Conservation (phyloP, 2,329 filamentous ascomycete species). For the Sclerotinia nivalis region DNA sequence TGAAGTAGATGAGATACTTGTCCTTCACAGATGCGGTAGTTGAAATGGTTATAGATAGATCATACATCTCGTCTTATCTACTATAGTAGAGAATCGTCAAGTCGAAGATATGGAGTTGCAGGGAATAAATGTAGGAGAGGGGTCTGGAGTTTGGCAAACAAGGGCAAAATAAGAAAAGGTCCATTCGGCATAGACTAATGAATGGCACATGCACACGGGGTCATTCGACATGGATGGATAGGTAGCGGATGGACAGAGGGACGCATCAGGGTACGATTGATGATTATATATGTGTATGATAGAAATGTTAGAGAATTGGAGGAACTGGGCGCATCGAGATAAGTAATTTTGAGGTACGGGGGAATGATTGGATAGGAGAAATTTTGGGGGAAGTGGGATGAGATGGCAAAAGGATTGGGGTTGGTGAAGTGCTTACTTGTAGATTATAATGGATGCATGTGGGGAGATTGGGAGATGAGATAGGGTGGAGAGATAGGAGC, state of each 20-base stretch:
- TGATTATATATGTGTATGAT: conserved; percentile 16
- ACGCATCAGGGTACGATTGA: neutral
- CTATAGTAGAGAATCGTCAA: neutral
- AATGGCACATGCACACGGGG: neutral
- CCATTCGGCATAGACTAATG: neutral
- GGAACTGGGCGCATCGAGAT: neutral
- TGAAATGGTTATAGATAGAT: neutral
- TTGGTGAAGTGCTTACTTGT: neutral
- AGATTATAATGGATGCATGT: neutral
- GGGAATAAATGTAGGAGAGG: neutral
- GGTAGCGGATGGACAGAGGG: neutral
- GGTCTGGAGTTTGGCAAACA: neutral
- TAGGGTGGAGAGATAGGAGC: no score
- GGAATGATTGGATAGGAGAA: neutral
- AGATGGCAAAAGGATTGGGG: neutral
- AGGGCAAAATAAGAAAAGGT: neutral
- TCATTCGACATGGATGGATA: neutral
- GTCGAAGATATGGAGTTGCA: neutral
- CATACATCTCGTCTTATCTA: neutral
- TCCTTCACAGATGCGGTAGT: neutral
- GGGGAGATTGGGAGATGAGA: neutral
- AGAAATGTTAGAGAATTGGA: neutral
- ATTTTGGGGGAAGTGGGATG: neutral
- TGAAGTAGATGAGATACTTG: neutral
- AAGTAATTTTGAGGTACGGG: neutral